These are phyloP conservation scores for Fonsecaea erecta DNA, from an alignment of 2,329 filamentous ascomycete genomes.

Conservation along the genomic window DNA sequence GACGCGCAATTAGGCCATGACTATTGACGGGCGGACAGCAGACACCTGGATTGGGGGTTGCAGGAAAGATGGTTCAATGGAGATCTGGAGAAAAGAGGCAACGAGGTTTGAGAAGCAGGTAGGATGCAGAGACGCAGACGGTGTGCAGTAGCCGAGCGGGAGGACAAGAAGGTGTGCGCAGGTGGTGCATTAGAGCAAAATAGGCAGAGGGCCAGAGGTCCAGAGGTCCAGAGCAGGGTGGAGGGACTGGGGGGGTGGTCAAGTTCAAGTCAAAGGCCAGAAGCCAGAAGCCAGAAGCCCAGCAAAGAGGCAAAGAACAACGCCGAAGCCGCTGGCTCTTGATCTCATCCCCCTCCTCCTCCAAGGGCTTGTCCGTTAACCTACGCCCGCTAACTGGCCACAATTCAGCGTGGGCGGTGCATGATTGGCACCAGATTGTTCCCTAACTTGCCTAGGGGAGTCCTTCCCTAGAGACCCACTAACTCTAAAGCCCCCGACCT, in stretches of 20 bases:
- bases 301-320: slow-evolving; percentile 10
- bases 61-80: slow-evolving; percentile 33
- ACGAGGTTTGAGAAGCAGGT: slow-evolving; percentile 34
- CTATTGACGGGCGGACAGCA: slow-evolving; percentile 11
- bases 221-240: slow-evolving; percentile 10
- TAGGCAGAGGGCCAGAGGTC: slow-evolving; percentile 14
- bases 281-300: slow-evolving; percentile 16
- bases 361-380: not conserved
- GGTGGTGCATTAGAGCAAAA: slow-evolving; percentile 36
- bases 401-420: slow-evolving; percentile 1
- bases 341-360: slow-evolving; percentile 7
- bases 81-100: slow-evolving; percentile 36
- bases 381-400: slow-evolving; percentile 11
- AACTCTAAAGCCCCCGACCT: not conserved
- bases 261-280: slow-evolving; percentile 11
- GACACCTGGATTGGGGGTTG: slow-evolving; percentile 25
- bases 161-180: slow-evolving; percentile 32
- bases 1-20: slow-evolving; percentile 32
- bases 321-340: slow-evolving; percentile 17
- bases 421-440: slow-evolving; percentile 26
- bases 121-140: slow-evolving; percentile 35
- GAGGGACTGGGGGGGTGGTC: slow-evolving; percentile 2
- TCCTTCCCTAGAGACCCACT: slow-evolving; percentile 10
- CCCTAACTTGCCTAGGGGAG: slow-evolving; percentile 18
- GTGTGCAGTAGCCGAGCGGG: slow-evolving; percentile 36